Evolutionary conservation across 176 grass and related monocot genomes (phyloP).

Genomic region (Oryza brachyantha): DNA sequence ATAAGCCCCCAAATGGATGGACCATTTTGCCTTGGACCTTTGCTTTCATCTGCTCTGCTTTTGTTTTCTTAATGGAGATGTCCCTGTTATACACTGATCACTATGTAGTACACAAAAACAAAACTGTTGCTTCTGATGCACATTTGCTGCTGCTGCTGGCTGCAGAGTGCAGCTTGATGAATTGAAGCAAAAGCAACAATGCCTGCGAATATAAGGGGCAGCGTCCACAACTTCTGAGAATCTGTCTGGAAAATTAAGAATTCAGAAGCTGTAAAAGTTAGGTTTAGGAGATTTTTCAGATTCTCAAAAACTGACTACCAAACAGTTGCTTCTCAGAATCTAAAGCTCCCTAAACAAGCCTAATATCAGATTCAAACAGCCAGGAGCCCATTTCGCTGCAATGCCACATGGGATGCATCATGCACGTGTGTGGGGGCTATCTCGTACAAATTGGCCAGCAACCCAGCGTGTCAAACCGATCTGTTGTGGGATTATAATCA

Average conservation of each 20-base stretch:
- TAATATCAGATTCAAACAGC: background rate
- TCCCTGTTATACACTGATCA: background rate
- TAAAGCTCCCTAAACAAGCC: no score
- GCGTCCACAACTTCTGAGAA: no score
- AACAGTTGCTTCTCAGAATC: no score
- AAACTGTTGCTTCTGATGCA: slow-evolving; percentile 13
- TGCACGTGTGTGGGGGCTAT: background rate
- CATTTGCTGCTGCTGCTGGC: background rate
- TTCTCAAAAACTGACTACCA: no score
- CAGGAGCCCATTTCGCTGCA: background rate
- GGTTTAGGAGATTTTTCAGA: no score
- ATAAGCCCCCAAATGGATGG: background rate
- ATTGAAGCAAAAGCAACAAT: slow-evolving; percentile 24
- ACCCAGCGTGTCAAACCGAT: background rate
- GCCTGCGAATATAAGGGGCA: background rate
- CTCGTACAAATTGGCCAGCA: background rate
- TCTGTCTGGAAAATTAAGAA: no score
- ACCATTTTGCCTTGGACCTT: background rate
- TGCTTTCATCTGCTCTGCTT: background rate
- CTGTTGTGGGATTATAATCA: background rate
- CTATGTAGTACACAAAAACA: background rate
- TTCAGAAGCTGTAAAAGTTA: no score
- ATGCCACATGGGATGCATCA: background rate
- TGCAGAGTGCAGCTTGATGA: background rate
- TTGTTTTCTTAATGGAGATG: background rate